A percentile compares a stretch with the other conserved stretches of the same genome.
Conservation (phyloP, 2,329 filamentous ascomycete genomes). For the Trichophyton rubrum region DNA sequence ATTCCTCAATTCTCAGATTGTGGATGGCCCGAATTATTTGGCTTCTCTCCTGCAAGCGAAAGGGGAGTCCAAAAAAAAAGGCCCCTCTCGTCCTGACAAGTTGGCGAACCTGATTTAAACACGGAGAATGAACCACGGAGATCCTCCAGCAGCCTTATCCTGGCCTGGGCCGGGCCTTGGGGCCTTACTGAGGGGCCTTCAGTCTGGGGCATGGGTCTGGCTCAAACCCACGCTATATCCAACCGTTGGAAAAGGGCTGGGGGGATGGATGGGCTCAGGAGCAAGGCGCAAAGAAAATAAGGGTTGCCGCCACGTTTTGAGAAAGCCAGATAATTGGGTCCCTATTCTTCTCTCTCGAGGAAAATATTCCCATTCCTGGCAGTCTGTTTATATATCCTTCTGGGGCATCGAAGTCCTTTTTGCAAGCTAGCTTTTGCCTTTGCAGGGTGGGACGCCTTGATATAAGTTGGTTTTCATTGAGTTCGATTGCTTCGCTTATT, state of each 20-base stretch:
- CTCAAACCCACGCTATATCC: background rate
- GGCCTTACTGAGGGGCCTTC: too few species aligned
- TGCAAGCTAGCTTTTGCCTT: background rate
- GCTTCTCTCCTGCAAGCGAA: too few species aligned
- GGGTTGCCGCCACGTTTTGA: background rate
- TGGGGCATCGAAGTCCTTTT: background rate
- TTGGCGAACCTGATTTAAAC: background rate
- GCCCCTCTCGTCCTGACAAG: background rate
- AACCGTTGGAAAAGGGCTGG: background rate
- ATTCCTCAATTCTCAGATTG: too few species aligned
- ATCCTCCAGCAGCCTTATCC: background rate
- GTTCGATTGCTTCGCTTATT: background rate
- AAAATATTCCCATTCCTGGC: background rate
- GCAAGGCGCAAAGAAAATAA: too few species aligned
- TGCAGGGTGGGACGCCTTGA: background rate
- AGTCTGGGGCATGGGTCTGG: background rate
- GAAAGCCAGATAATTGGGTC: background rate
- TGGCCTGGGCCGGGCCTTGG: background rate
- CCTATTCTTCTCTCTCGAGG: background rate
- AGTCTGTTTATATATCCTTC: background rate
- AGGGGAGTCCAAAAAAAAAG: too few species aligned
- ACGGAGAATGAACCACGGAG: background rate
- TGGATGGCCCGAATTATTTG: too few species aligned
- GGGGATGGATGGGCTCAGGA: too few species aligned
- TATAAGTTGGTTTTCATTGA: background rate